Percentiles rank a stretch among this genome's conserved stretches.
Conservation (phyloP, 257 asterid species). For the Nicotiana tabacum region DNA sequence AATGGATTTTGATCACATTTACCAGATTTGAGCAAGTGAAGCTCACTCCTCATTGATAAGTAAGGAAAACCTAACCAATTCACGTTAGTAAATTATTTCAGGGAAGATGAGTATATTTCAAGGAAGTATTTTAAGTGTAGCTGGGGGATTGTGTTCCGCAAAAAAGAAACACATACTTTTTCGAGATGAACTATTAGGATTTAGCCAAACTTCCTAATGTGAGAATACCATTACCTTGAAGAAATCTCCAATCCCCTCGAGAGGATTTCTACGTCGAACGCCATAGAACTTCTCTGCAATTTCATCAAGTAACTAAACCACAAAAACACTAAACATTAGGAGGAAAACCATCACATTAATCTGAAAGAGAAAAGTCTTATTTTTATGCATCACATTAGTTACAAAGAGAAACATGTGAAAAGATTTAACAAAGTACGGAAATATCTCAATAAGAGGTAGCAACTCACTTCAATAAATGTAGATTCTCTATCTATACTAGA, state of each 20-base stretch:
- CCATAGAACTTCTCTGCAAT: constrained; percentile 83
- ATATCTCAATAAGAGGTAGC: neutral
- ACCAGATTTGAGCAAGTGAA: neutral
- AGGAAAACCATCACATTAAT: neutral
- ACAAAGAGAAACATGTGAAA: neutral
- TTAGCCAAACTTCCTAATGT: neutral
- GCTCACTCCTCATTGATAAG: neutral
- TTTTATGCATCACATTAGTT: neutral
- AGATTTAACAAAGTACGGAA: neutral
- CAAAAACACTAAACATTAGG: constrained; percentile 5
- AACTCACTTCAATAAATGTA: constrained; percentile 56
- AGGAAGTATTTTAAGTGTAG: neutral
- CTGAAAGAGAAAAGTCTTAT: neutral
- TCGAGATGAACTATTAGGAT: neutral
- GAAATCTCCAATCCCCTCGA: constrained; percentile 94
- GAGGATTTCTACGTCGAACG: constrained; percentile 58
- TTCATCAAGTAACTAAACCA: constrained; percentile 74
- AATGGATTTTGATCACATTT: neutral
- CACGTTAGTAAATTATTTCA: neutral
- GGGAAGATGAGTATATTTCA: neutral
- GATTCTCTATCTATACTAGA: constrained; percentile 70
- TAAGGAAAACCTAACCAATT: neutral
- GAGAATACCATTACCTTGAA: constrained; percentile 13
- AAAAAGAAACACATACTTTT: neutral
- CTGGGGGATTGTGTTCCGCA: neutral